Percentiles rank a stretch among this genome's conserved stretches.
These are phyloP conservation scores for Rhodotorula sp. DNA, from an alignment of 1,284 basidiomycete species.

Conservation along the genomic window DNA sequence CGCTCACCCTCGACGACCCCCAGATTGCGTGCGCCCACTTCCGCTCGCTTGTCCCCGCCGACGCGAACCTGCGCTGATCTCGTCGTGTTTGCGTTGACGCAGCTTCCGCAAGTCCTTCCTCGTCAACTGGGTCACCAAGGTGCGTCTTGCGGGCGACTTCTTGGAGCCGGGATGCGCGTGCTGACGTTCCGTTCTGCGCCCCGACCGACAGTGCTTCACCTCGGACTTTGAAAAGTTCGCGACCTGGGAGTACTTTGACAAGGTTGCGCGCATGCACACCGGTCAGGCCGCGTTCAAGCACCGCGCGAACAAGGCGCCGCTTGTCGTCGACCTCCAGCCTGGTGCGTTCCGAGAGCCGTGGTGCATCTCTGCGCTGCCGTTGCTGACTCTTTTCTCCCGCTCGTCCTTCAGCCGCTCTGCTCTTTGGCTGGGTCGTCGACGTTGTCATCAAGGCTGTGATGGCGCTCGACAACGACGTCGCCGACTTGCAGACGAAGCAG, in stretches of 20 bases:
- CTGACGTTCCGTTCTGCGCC: not conserved
- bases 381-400: not conserved
- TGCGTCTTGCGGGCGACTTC: too few species aligned
- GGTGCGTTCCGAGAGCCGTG: conserved; percentile 3
- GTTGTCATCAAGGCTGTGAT: conserved; percentile 27
- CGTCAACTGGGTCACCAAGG: too few species aligned
- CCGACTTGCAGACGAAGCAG: conserved; percentile 3
- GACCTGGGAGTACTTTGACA: conserved; percentile 17
- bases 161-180: too few species aligned
- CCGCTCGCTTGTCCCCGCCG: not conserved
- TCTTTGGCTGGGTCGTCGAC: conserved; percentile 30
- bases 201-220: conserved; percentile 36
- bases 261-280: conserved; percentile 34
- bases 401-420: conserved; percentile 1
- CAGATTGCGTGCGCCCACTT: conserved; percentile 17
- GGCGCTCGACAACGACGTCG: conserved; percentile 7
- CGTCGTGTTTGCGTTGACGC: too few species aligned
- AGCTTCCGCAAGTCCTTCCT: too few species aligned
- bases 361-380: not conserved
- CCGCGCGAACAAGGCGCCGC: conserved; percentile 30
- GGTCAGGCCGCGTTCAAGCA: conserved; percentile 37
- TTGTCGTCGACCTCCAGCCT: conserved; percentile 31
- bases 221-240: conserved; percentile 25
- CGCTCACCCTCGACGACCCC: conserved; percentile 22
- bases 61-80: too few species aligned